Evolutionary conservation across 1,139 yeast genomes (phyloP), one percentile per base, ranked within the genome.

Genomic region (Yamadazyma blattariae): DNA sequence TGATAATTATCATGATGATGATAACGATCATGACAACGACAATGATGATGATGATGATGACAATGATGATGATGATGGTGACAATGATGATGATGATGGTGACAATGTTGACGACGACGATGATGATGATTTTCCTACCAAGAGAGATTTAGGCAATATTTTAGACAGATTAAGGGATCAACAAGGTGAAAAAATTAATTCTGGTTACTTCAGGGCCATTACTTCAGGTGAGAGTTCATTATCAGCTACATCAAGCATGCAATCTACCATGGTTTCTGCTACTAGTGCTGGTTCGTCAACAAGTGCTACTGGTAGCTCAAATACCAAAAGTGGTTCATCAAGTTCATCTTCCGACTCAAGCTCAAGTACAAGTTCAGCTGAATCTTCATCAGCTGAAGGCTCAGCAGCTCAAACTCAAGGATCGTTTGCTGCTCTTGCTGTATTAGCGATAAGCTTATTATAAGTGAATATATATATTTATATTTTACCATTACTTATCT

Each of bases 121-220:
- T 29, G 15, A 17, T 7, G 26, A 27, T 21, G 29, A 24, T 15
- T 5, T 16, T 5, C 10, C 13, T 10, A 20, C 10, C 20, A 31
- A 18, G 13, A 33, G 39, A 35, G 32, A 26, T 12, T 16, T 18
- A 14, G 33, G 24, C 9, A 28, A 28, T 22, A 20, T 30, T 21
- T 26, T 30, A 11, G 30, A 25, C 12, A 19, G 20, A 13, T 26
- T 30, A 7, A 31, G 28, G 20, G 23, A 21, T 2, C 37, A 31
- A 31, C 22, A 30, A 24, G 34, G 37, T 14, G 30, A 34, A 30
- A 25, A 30, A 22, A 16, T 30, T 15, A 27, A 27, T 12, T 15
- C n/a, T n/a, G n/a, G n/a, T n/a, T n/a, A n/a, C n/a, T n/a, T n/a
- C n/a, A n/a, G n/a, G n/a, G n/a, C n/a, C n/a, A n/a, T n/a, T n/a